phyloP scores from a whole-genome alignment of 169 alveolate species.

The Cryptosporidium canis region DNA sequence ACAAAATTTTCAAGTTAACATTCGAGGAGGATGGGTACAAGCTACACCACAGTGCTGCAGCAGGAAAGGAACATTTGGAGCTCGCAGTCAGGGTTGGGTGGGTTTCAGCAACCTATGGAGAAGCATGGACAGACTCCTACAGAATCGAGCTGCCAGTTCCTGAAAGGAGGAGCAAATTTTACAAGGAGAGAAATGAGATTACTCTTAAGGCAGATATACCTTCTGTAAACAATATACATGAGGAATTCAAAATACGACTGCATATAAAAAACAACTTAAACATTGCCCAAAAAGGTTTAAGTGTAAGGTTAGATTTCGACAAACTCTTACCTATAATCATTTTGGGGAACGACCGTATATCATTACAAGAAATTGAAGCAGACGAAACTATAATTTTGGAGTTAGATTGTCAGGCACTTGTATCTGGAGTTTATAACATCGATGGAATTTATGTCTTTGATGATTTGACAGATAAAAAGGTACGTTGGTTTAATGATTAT shows the following conservation, averaged over 20 bases:
- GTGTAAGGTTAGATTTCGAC: constrained; percentile 14
- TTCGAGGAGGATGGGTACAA: background rate
- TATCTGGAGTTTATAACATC: constrained; percentile 32
- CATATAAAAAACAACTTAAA: constrained; percentile 6
- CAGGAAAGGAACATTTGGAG: background rate
- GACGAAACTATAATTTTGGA: constrained; percentile 5
- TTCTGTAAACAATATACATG: constrained; percentile 1
- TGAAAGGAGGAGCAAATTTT: background rate
- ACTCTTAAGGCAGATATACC: constrained; percentile 4
- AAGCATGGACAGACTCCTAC: constrained; percentile 38
- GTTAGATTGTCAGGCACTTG: constrained; percentile 10
- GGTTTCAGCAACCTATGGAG: constrained; percentile 35
- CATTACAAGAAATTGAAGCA: background rate
- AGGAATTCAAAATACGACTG: constrained; percentile 11
- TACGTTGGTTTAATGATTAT: background rate
- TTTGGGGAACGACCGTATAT: constrained; percentile 12
- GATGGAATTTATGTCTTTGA: constrained; percentile 19
- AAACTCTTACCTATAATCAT: constrained; percentile 31
- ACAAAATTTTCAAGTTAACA: constrained; percentile 4
- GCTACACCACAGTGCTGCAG: background rate
- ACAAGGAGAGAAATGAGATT: background rate
- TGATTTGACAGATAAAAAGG: background rate
- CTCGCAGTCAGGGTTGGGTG: background rate
- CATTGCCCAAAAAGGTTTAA: background rate
- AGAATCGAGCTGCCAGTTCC: background rate